A percentile compares a stretch with the other conserved stretches of the same genome.
Evolutionary conservation across 2,329 filamentous ascomycete species (phyloP).

Genomic region (Paecilomyces sp.): DNA sequence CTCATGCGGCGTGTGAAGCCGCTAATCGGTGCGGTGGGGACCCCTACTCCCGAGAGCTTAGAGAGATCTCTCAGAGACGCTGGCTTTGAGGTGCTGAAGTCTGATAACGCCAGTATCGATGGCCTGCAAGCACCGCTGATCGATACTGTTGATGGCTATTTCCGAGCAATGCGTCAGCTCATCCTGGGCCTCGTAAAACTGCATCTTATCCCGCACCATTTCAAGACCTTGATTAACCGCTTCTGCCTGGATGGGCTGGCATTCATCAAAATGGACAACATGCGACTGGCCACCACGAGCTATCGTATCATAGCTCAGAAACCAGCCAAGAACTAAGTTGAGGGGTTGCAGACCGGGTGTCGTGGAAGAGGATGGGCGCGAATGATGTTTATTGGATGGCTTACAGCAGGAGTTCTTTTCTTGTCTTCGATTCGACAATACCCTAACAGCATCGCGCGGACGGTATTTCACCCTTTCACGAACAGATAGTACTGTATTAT

Average conservation of each 20-base stretch:
- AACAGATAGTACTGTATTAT: not conserved
- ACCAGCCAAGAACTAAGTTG: constrained; percentile 11
- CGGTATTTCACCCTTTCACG: not conserved
- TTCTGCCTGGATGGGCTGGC: constrained; percentile 48
- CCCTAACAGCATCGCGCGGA: not conserved
- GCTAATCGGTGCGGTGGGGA: constrained; percentile 49
- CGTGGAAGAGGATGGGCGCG: not conserved
- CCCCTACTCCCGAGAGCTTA: constrained; percentile 43
- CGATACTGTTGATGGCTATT: constrained; percentile 49
- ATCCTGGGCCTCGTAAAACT: constrained; percentile 44
- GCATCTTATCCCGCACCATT: constrained; percentile 43
- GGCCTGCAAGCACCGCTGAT: constrained; percentile 48
- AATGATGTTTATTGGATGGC: not conserved
- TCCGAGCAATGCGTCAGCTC: constrained; percentile 43
- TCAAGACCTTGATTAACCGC: constrained; percentile 48
- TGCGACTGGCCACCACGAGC: constrained; percentile 47
- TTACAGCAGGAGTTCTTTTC: not conserved
- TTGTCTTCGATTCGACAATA: not conserved
- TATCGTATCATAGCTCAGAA: constrained; percentile 49
- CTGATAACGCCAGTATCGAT: constrained; percentile 47
- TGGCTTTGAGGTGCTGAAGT: constrained; percentile 42
- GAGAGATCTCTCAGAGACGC: constrained; percentile 40
- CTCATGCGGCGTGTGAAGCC: constrained; percentile 51
- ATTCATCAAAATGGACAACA: constrained; percentile 50
- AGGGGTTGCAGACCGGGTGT: not conserved